phyloP scores from a whole-genome alignment of 371 early-diverging fungal species.

The Mucor sp. region DNA sequence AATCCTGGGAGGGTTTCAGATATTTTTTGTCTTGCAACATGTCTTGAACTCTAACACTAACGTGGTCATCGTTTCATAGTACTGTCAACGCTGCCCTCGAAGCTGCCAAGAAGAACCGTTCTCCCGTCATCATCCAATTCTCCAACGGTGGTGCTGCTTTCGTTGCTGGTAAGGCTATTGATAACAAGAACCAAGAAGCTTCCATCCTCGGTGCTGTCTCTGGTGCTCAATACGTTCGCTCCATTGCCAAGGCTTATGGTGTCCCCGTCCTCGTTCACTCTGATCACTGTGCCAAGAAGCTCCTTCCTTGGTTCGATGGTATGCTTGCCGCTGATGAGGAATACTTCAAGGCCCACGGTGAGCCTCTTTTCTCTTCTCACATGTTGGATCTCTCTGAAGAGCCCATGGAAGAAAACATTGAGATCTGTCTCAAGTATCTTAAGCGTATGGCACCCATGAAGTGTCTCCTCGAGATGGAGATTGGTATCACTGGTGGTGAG shows the following conservation, averaged over 20 bases:
- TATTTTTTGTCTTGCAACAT: neutral
- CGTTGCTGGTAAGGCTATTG: slow-evolving; percentile 88
- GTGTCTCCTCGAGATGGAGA: slow-evolving; percentile 91
- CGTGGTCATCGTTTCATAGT: slow-evolving; percentile 25
- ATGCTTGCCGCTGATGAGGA: slow-evolving; percentile 91
- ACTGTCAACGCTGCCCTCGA: slow-evolving; percentile 90
- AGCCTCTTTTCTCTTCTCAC: slow-evolving; percentile 94
- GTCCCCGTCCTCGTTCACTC: slow-evolving; percentile 88
- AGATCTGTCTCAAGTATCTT: slow-evolving; percentile 83
- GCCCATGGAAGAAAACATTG: slow-evolving; percentile 88
- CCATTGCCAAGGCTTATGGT: slow-evolving; percentile 87
- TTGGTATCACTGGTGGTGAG: slow-evolving; percentile 95
- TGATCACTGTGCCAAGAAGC: slow-evolving; percentile 95
- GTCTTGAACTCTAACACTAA: neutral
- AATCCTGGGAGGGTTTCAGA: neutral
- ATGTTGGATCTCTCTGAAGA: slow-evolving; percentile 95
- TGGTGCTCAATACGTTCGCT: slow-evolving; percentile 86
- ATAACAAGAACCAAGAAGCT: slow-evolving; percentile 86
- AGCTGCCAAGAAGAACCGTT: slow-evolving; percentile 87
- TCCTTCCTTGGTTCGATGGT: slow-evolving; percentile 92
- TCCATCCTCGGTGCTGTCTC: slow-evolving; percentile 87
- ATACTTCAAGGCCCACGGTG: slow-evolving; percentile 88
- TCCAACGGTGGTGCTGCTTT: slow-evolving; percentile 89
- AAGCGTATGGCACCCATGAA: slow-evolving; percentile 86
- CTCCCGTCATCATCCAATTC: slow-evolving; percentile 92